Percentiles rank a stretch among this genome's conserved stretches.
Evolutionary conservation across 768 basidiomycete species (phyloP).

Genomic region (Psilocybe cyanescens): DNA sequence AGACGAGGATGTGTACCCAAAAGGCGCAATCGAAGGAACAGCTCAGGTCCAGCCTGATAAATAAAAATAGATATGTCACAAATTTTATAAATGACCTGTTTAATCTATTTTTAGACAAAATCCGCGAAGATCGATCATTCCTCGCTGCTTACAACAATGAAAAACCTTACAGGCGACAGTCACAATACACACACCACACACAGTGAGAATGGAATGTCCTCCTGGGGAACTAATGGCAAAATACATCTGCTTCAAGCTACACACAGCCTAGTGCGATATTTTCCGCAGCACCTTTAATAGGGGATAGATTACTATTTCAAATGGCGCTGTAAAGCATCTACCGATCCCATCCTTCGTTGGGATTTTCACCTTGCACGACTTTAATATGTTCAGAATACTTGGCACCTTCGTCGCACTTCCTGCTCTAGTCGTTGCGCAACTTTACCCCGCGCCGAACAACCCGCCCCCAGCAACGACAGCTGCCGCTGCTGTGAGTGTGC

Average conservation of each 20-base stretch:
- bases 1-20: no score
- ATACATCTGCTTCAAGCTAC: conserved; percentile 8
- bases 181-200: conserved; percentile 12
- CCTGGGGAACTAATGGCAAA: conserved; percentile 10
- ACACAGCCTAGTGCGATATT: conserved; percentile 16
- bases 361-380: conserved; percentile 17
- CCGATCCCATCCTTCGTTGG: conserved; percentile 15
- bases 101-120: conserved; percentile 14
- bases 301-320: conserved; percentile 20
- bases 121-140: conserved; percentile 11
- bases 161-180: conserved; percentile 11
- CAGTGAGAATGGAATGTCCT: conserved; percentile 17
- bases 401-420: conserved; percentile 28
- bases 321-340: not conserved
- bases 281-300: conserved; percentile 22
- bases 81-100: not conserved
- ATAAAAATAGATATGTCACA: not conserved
- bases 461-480: conserved; percentile 17
- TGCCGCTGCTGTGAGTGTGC: conserved; percentile 29
- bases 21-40: no score
- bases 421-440: conserved; percentile 41
- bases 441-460: conserved; percentile 20
- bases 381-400: conserved; percentile 21
- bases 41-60: no score
- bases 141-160: conserved; percentile 1